Percentiles rank a stretch among this genome's conserved stretches.
Evolutionary conservation across 169 alveolate genomes (phyloP).

Genomic region (Plasmodium ovale): DNA sequence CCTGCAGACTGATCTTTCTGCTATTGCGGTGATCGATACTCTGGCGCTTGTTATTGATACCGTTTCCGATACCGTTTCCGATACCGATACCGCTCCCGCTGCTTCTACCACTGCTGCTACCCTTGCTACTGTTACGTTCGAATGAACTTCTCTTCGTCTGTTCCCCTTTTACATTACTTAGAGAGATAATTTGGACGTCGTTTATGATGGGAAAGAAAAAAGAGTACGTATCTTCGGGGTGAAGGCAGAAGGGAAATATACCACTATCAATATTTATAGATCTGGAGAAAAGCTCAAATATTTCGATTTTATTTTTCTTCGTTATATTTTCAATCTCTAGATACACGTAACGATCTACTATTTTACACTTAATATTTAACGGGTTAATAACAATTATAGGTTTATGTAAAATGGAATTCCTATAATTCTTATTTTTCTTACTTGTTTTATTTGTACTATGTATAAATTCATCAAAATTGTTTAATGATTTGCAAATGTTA

Average conservation of each 20-base stretch:
- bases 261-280: slow-evolving; percentile 33
- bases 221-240: slow-evolving; percentile 51
- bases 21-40: not conserved
- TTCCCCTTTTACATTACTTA: slow-evolving; percentile 5
- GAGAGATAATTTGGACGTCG: slow-evolving; percentile 16
- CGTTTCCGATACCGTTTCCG: too few relatives aligned
- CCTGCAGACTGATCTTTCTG: not conserved
- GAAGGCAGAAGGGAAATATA: slow-evolving; percentile 21
- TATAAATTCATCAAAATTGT: slow-evolving; percentile 45
- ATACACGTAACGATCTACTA: slow-evolving; percentile 22
- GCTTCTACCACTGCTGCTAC: not conserved
- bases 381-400: slow-evolving; percentile 39
- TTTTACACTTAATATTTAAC: slow-evolving; percentile 25
- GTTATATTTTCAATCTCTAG: slow-evolving; percentile 54
- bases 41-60: not conserved
- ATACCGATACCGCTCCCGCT: not conserved
- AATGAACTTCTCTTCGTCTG: not conserved
- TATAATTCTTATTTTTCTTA: slow-evolving; percentile 14
- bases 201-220: slow-evolving; percentile 32
- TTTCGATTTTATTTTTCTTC: slow-evolving; percentile 7
- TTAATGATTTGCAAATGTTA: slow-evolving; percentile 24
- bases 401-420: slow-evolving; percentile 10
- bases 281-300: slow-evolving; percentile 44
- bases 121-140: not conserved
- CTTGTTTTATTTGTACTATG: slow-evolving; percentile 2